Evolutionary conservation across 2,329 filamentous ascomycete species (phyloP).

Genomic region (Didymella sp.): DNA sequence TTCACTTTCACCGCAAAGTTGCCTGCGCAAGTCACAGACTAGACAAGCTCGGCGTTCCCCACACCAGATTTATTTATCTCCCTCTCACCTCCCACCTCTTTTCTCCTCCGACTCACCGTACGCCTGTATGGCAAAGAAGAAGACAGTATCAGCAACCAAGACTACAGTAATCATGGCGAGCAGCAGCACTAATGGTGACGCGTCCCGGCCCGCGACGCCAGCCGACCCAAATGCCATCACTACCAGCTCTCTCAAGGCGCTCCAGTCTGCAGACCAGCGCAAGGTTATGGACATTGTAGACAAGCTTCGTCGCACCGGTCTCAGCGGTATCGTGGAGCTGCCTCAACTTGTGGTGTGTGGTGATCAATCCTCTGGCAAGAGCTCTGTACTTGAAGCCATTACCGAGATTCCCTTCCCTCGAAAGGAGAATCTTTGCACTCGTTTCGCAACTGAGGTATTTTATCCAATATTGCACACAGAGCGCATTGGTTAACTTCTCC

Average conservation of each 20-base stretch:
- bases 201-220: not conserved
- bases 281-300: conserved; percentile 62
- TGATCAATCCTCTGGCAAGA: conserved; percentile 62
- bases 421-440: conserved; percentile 62
- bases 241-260: conserved; percentile 48
- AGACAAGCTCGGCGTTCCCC: not conserved
- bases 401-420: conserved; percentile 65
- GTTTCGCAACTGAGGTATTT: conserved; percentile 59
- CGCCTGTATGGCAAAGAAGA: conserved; percentile 4
- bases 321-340: conserved; percentile 39
- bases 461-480: not conserved
- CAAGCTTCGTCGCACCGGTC: conserved; percentile 58
- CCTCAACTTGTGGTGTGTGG: conserved; percentile 42
- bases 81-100: not conserved
- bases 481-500: not conserved
- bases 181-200: not conserved
- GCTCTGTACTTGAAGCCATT: conserved; percentile 68
- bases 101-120: not conserved
- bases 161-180: not conserved
- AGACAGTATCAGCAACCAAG: not conserved
- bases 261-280: conserved; percentile 56
- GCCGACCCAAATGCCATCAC: conserved; percentile 28
- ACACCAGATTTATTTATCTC: not conserved
- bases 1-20: not conserved
- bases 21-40: not conserved